These are phyloP conservation scores for Yarrowia sp. DNA, from an alignment of 805 yeast species.

Conservation along the genomic window DNA sequence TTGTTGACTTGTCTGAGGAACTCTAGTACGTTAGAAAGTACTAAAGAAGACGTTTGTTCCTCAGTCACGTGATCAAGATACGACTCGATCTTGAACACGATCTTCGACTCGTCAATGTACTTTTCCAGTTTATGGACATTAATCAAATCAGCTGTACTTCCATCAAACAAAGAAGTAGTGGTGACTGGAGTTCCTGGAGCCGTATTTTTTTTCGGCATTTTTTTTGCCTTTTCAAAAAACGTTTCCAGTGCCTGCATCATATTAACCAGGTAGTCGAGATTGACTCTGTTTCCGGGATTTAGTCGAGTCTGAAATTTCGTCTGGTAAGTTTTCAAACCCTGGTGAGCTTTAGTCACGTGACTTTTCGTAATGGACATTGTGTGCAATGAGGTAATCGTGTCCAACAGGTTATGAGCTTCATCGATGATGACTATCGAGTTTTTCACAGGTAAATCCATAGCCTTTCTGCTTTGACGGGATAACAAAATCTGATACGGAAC, in stretches of 20 bases:
- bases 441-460: constrained; percentile 57
- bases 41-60: constrained; percentile 45
- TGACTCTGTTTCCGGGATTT: constrained; percentile 66
- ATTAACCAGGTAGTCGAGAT: constrained; percentile 52
- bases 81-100: constrained; percentile 79
- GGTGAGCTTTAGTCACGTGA: constrained; percentile 49
- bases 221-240: constrained; percentile 43
- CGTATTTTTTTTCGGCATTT: constrained; percentile 37
- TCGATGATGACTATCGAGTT: constrained; percentile 76
- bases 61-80: constrained; percentile 45
- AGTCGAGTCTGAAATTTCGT: constrained; percentile 61
- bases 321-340: constrained; percentile 55
- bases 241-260: constrained; percentile 55
- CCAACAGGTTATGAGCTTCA: constrained; percentile 88
- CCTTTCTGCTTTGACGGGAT: constrained; percentile 56
- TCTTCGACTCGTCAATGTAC: constrained; percentile 64
- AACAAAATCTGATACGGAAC: constrained; percentile 81
- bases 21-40: constrained; percentile 61
- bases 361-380: constrained; percentile 55
- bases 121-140: constrained; percentile 66
- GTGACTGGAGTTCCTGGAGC: constrained; percentile 56
- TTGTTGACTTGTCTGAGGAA: constrained; percentile 66
- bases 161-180: constrained; percentile 52
- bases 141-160: constrained; percentile 64
- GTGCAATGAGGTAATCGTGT: constrained; percentile 66